Percentiles rank a stretch among this genome's conserved stretches.
phyloP scores from a whole-genome alignment of 2,329 filamentous ascomycete genomes.

The Neonectria hederae region DNA sequence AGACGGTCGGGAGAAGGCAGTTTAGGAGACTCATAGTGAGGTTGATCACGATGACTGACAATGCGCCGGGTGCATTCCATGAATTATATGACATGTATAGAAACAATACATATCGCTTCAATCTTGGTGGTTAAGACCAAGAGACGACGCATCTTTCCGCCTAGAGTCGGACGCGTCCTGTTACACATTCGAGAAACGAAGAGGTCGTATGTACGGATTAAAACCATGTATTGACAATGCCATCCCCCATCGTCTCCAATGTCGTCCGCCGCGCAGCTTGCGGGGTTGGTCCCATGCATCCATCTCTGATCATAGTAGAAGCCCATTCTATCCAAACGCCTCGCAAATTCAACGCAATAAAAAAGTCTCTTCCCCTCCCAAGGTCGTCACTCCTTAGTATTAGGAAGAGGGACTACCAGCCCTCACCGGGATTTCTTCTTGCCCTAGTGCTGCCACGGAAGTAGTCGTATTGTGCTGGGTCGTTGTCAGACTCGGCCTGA shows the following conservation, averaged over 20 bases:
- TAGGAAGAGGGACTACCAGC: conserved; percentile 46
- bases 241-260: conserved; percentile 11
- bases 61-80: neutral
- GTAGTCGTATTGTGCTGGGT: conserved; percentile 66
- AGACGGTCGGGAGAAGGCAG: neutral
- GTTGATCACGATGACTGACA: neutral
- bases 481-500: conserved; percentile 56
- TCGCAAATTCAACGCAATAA: conserved; percentile 36
- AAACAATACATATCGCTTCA: neutral
- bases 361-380: conserved; percentile 8
- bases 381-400: neutral
- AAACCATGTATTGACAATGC: conserved; percentile 19
- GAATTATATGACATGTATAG: neutral
- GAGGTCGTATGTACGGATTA: conserved; percentile 27
- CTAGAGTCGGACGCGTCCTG: conserved; percentile 1
- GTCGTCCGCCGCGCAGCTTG: conserved; percentile 5
- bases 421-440: conserved; percentile 49
- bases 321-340: conserved; percentile 46
- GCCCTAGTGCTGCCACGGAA: conserved; percentile 55
- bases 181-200: conserved; percentile 15
- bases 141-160: conserved; percentile 5
- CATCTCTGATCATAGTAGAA: conserved; percentile 12
- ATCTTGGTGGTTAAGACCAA: neutral
- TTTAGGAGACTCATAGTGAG: neutral
- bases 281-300: conserved; percentile 7